A percentile compares a stretch with the other conserved stretches of the same genome.
phyloP scores from a whole-genome alignment of 768 basidiomycete genomes.

The Panellus pusillus region DNA sequence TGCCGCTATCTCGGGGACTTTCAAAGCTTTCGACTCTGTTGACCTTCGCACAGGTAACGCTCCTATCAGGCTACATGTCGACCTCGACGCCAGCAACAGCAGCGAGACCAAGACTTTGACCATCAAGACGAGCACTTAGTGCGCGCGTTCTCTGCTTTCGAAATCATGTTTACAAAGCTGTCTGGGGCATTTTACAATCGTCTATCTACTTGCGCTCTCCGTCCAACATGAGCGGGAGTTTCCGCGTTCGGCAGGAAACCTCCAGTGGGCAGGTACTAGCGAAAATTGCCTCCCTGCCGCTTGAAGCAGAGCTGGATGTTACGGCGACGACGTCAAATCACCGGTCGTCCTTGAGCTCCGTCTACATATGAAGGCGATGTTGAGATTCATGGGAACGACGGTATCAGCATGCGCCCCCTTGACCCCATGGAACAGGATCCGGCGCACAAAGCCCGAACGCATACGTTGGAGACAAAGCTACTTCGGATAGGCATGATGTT shows the following conservation, averaged over 20 bases:
- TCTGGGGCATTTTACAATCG: conserved; percentile 33
- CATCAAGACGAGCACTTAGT: conserved; percentile 46
- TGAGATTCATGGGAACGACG: conserved; percentile 27
- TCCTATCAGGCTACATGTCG: conserved; percentile 37
- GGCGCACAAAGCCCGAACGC: conserved; percentile 28
- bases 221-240: conserved; percentile 31
- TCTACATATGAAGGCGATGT: conserved; percentile 44
- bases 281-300: conserved; percentile 31
- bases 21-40: conserved; percentile 37
- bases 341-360: conserved; percentile 29
- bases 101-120: conserved; percentile 29
- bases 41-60: conserved; percentile 42
- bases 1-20: conserved; percentile 43
- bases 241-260: conserved; percentile 30
- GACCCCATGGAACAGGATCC: conserved; percentile 32
- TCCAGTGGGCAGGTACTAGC: conserved; percentile 31
- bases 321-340: conserved; percentile 30
- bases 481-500: neutral
- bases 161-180: neutral
- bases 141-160: conserved; percentile 6
- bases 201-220: conserved; percentile 32
- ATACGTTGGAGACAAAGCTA: conserved; percentile 21
- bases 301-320: conserved; percentile 34
- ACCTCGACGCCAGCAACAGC: conserved; percentile 29
- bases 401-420: conserved; percentile 17